phyloP scores from a whole-genome alignment of 2,329 filamentous ascomycete species.

The Diplodia mutila region DNA sequence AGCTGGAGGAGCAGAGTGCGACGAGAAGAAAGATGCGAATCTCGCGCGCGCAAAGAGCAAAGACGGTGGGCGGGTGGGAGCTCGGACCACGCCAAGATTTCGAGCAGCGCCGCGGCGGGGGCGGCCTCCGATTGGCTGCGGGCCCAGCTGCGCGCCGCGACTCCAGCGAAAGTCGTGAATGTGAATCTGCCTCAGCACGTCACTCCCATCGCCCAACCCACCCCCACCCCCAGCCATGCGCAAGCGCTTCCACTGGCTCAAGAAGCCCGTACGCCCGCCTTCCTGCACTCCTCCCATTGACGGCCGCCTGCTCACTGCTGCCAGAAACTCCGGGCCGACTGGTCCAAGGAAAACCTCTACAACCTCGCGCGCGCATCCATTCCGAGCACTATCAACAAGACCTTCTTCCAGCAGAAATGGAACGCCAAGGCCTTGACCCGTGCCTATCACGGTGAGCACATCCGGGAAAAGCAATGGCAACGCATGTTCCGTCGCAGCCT shows the following conservation, averaged over 20 bases:
- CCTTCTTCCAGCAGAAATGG: conserved; percentile 99
- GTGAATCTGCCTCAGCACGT: conserved; percentile 14
- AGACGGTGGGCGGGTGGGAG: conserved; percentile 12
- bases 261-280: conserved; percentile 60
- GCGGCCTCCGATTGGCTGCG: conserved; percentile 18
- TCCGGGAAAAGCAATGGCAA: conserved; percentile 91
- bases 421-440: conserved; percentile 79
- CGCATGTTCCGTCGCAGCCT: conserved; percentile 86
- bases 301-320: background rate
- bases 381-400: conserved; percentile 50
- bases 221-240: conserved; percentile 42
- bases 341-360: conserved; percentile 97
- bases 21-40: background rate
- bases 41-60: conserved; percentile 15
- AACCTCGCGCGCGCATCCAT: conserved; percentile 68
- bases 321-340: conserved; percentile 91
- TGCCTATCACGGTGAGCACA: conserved; percentile 92
- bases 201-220: background rate
- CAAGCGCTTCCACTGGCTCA: conserved; percentile 69
- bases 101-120: background rate
- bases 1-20: background rate
- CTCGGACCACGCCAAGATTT: conserved; percentile 25
- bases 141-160: background rate
- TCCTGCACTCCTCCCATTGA: conserved; percentile 25
- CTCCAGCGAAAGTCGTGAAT: conserved; percentile 10